Percentiles rank a stretch among this genome's conserved stretches.
Conservation (phyloP, 1,284 basidiomycete species). For the Austroboletus novae-zelandiae region DNA sequence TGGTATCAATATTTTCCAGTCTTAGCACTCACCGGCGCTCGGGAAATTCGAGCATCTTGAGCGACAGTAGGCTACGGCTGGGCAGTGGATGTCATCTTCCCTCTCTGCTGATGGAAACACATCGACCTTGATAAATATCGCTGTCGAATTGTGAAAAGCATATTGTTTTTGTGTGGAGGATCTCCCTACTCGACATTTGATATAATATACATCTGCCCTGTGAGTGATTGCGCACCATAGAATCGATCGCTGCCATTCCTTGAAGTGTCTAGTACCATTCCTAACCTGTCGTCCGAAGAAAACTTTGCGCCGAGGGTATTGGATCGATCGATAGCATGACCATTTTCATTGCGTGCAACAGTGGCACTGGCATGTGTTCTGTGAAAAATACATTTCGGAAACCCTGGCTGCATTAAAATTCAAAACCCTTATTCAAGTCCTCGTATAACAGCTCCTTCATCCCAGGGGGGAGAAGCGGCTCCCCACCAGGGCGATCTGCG, state of each 20-base stretch:
- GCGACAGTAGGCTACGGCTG: slow-evolving; percentile 18
- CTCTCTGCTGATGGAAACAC: neutral
- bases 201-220: neutral
- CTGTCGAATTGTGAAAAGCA: neutral
- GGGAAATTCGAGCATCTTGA: slow-evolving; percentile 20
- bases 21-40: no score
- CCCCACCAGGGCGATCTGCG: slow-evolving; percentile 36
- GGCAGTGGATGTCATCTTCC: neutral
- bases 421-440: slow-evolving; percentile 86
- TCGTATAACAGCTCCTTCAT: slow-evolving; percentile 84
- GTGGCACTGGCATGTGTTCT: no score
- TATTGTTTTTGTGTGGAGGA: neutral
- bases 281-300: no score
- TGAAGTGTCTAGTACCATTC: no score
- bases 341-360: no score
- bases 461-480: slow-evolving; percentile 82
- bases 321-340: no score
- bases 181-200: neutral
- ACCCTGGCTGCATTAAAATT: slow-evolving; percentile 32
- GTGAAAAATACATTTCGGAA: no score
- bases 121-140: neutral
- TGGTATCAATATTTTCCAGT: no score
- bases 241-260: no score
- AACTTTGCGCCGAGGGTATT: no score
- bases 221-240: no score